Evolutionary conservation across 495 filamentous ascomycete species (phyloP).

Genomic region (Aspergillus wentii): DNA sequence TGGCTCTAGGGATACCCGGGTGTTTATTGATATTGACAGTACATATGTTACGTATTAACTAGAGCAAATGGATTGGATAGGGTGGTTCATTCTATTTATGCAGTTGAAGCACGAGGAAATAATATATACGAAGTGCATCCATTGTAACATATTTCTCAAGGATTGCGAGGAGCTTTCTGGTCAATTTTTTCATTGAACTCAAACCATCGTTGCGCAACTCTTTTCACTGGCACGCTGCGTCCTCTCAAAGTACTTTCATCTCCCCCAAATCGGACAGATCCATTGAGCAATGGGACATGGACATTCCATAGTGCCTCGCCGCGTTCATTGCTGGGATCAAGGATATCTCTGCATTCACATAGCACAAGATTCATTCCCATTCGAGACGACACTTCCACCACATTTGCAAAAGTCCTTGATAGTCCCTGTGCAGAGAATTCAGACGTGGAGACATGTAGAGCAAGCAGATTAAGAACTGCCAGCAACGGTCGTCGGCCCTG

Average conservation of each 20-base stretch:
- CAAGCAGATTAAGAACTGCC: slow-evolving; percentile 60
- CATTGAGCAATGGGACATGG: slow-evolving; percentile 59
- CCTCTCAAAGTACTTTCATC: slow-evolving; percentile 60
- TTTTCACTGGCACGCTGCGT: slow-evolving; percentile 59
- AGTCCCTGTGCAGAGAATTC: slow-evolving; percentile 85
- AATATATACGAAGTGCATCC: no score
- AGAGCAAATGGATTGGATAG: no score
- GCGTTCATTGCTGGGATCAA: slow-evolving; percentile 19
- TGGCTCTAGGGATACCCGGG: slow-evolving; percentile 41
- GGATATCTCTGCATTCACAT: slow-evolving; percentile 35
- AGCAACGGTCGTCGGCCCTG: slow-evolving; percentile 35
- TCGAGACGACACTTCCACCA: slow-evolving; percentile 58
- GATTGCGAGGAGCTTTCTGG: no score
- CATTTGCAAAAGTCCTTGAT: slow-evolving; percentile 58
- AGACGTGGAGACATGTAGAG: slow-evolving; percentile 64
- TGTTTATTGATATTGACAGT: slow-evolving; percentile 14
- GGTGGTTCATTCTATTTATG: no score
- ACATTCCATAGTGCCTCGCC: slow-evolving; percentile 45
- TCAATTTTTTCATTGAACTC: slow-evolving; percentile 43
- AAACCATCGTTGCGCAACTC: slow-evolving; percentile 71
- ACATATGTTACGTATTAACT: slow-evolving; percentile 12
- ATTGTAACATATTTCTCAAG: no score
- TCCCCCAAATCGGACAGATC: slow-evolving; percentile 45
- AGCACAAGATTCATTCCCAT: slow-evolving; percentile 31
- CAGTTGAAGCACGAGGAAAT: no score